Evolutionary conservation across 345 rosid genomes (phyloP), one percentile per base, ranked within the genome.

Genomic region (Aquilaria malaccensis): DNA sequence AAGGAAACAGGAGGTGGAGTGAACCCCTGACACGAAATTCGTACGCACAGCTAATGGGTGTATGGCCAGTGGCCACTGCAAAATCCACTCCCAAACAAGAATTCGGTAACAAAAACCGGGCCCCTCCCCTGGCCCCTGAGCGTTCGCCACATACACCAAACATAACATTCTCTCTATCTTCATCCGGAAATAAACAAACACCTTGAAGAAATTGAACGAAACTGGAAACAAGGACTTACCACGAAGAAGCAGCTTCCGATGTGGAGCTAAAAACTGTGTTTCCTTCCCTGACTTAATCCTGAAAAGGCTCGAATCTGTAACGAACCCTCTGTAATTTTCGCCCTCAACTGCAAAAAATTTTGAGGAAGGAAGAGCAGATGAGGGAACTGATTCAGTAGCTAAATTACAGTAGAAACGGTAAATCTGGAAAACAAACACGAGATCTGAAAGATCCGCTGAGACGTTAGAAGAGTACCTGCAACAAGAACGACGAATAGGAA

Each of bases 221-320:
- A 50, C 11, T 61, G 45, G 45, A 32, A 37, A 13, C 7, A 32
- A 14, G 30, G 6, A 13, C 59, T 70, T 74, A 80, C 85, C 80
- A 57, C 22, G 67, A 55, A 81, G 88, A 55, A 81, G 89, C 62
- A 84, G 77, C 67, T 81, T 89, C 63, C 94, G 86, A 61, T 83
- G 83, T 13, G 62, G 72, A 9, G 63, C 59, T 22, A 57, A 50
- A 57, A 56, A 37, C 43, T 0, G 33, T 1, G 72, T 37, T 55
- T 14, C 2, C 29, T 56, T 68, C 55, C 66, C 45, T 50, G 49
- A 56, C 31, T 49, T 61, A 45, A 22, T 59, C 11, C 31, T 13
- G 51, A 60, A 15, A 45, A 10, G 1, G 11, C 53, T 61, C n/a
- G 51, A 67, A 15, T 49, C 60, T 7, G 9, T 30, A 11, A 46